phyloP scores from a whole-genome alignment of 495 filamentous ascomycete species.

The Rhypophila decipiens region DNA sequence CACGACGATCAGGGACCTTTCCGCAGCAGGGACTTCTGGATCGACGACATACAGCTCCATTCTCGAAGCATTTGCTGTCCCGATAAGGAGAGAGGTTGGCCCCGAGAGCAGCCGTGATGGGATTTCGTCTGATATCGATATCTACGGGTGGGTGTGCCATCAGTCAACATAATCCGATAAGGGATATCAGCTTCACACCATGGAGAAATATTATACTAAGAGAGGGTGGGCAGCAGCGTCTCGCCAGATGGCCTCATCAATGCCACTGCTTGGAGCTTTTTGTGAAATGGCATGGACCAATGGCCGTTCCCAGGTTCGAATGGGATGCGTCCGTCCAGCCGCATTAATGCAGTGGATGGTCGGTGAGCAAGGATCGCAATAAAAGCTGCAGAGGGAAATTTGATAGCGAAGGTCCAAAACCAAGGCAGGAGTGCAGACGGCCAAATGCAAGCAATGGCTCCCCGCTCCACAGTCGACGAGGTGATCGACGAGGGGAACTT shows the following conservation, averaged over 20 bases:
- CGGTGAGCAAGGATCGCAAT: not conserved
- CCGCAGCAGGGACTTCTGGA: not conserved
- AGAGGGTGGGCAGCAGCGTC: not conserved
- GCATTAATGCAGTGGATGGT: not conserved
- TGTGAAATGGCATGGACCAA: not conserved
- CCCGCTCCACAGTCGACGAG: too few relatives aligned
- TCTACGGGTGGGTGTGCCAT: too few relatives aligned
- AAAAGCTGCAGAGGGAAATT: not conserved
- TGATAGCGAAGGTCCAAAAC: too few relatives aligned
- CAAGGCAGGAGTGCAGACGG: too few relatives aligned
- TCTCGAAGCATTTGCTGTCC: not conserved
- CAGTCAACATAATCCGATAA: not conserved
- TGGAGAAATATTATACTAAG: not conserved
- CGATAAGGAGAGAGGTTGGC: not conserved
- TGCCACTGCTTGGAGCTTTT: too few relatives aligned
- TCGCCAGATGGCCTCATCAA: not conserved
- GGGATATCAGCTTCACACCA: not conserved
- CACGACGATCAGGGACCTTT: not conserved
- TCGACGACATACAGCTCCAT: not conserved
- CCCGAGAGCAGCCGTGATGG: not conserved
- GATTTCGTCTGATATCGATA: not conserved
- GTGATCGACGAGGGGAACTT: not conserved
- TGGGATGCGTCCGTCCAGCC: not conserved
- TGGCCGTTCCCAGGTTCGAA: not conserved
- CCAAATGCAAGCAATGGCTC: not conserved